Evolutionary conservation across 305 asterid species (phyloP).

Genomic region (Fraxinus nigra): DNA sequence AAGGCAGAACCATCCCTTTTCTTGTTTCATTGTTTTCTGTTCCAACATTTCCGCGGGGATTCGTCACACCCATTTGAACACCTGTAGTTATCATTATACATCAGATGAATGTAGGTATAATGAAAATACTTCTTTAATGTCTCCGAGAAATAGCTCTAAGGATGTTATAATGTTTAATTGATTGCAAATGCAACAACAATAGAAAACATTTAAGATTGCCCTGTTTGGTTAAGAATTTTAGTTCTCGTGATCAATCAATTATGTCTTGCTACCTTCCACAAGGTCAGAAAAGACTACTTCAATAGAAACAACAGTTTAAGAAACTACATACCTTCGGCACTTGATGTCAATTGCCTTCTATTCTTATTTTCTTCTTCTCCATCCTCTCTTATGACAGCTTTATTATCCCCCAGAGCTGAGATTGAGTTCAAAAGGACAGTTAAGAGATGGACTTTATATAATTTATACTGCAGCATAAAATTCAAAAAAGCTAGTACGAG

Average conservation of each 20-base stretch:
- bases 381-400: slow-evolving; percentile 24
- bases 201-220: neutral
- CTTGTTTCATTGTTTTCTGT: slow-evolving; percentile 16
- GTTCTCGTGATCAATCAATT: neutral
- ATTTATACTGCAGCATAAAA: neutral
- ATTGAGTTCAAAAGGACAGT: neutral
- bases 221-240: slow-evolving; percentile 1
- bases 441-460: neutral
- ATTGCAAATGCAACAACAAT: neutral
- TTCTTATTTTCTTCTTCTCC: slow-evolving; percentile 15
- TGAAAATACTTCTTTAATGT: neutral
- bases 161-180: neutral
- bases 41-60: slow-evolving; percentile 10
- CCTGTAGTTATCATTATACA: slow-evolving; percentile 17
- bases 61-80: slow-evolving; percentile 31
- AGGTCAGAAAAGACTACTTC: neutral
- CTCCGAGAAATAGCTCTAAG: neutral
- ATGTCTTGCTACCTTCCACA: neutral
- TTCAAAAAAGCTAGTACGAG: neutral
- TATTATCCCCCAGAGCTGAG: slow-evolving; percentile 38
- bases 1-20: slow-evolving; percentile 46
- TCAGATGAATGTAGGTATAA: neutral
- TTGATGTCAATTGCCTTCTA: slow-evolving; percentile 9
- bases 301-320: neutral
- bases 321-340: slow-evolving; percentile 22